These are phyloP conservation scores for Pseudozyma sp. DNA, from an alignment of 1,284 basidiomycete genomes.

Conservation along the genomic window DNA sequence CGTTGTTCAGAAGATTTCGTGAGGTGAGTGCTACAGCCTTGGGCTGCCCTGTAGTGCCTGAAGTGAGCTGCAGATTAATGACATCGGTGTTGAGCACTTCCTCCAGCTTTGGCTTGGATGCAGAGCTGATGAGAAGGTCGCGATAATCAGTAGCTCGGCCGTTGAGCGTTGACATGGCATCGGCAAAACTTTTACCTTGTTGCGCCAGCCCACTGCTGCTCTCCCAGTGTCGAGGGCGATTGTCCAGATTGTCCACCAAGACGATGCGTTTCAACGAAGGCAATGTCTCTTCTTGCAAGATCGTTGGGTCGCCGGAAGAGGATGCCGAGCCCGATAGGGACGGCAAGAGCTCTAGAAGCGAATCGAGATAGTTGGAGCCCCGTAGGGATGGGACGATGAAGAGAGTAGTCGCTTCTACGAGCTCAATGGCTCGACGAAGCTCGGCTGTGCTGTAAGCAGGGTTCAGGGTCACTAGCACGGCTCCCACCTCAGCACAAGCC, in stretches of 20 bases:
- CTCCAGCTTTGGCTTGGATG: conserved; percentile 74
- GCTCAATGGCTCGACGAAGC: conserved; percentile 75
- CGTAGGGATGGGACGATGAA: conserved; percentile 77
- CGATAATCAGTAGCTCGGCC: conserved; percentile 50
- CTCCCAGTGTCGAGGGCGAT: conserved; percentile 51
- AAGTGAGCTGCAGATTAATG: conserved; percentile 75
- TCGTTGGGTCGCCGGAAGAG: conserved; percentile 17
- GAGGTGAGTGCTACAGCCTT: conserved; percentile 59
- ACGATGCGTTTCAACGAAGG: conserved; percentile 78
- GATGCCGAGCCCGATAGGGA: conserved; percentile 74
- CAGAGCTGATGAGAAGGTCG: conserved; percentile 66
- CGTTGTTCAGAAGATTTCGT: conserved; percentile 84
- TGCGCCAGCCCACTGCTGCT: conserved; percentile 49
- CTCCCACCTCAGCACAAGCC: conserved; percentile 83
- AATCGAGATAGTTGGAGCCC: conserved; percentile 50
- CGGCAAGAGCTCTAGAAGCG: conserved; percentile 75
- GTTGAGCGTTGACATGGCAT: conserved; percentile 42
- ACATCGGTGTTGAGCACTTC: conserved; percentile 75
- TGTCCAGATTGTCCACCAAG: conserved; percentile 76
- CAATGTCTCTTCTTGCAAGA: conserved; percentile 75
- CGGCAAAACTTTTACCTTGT: conserved; percentile 39
- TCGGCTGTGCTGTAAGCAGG: conserved; percentile 82
- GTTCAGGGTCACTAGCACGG: conserved; percentile 83
- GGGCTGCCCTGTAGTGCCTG: conserved; percentile 48
- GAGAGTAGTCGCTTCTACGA: conserved; percentile 78